phyloP scores from a whole-genome alignment of 2,329 filamentous ascomycete species.

The Herpotrichia juniperi region DNA sequence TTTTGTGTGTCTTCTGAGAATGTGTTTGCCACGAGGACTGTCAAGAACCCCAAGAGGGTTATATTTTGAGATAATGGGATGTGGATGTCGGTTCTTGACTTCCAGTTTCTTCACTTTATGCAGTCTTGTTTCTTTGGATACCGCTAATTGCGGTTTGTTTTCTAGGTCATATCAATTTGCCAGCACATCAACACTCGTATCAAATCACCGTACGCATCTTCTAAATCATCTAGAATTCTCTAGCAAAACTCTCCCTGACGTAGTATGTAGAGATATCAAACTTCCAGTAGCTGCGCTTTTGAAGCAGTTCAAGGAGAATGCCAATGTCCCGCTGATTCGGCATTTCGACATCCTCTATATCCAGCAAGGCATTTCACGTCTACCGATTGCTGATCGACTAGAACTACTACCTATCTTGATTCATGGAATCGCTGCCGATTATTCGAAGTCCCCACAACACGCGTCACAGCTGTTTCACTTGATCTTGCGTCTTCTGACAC shows the following conservation, averaged over 20 bases:
- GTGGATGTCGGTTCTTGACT: too few species aligned
- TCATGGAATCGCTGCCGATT: constrained; percentile 67
- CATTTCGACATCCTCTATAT: constrained; percentile 91
- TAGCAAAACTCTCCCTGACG: constrained; percentile 13
- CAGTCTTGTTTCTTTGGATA: constrained; percentile 8
- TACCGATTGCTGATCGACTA: constrained; percentile 67
- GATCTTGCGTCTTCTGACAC: constrained; percentile 75
- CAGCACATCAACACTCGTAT: constrained; percentile 73
- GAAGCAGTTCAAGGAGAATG: constrained; percentile 84
- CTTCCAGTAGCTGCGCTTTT: constrained; percentile 84
- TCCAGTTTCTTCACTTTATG: neutral
- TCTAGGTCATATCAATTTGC: constrained; percentile 69
- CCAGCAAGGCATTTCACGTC: constrained; percentile 76
- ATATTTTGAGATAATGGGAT: too few species aligned
- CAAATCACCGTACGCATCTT: constrained; percentile 56
- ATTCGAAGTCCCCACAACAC: constrained; percentile 60
- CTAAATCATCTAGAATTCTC: neutral
- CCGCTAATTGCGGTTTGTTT: constrained; percentile 39
- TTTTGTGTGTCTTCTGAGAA: too few species aligned
- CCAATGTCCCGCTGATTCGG: constrained; percentile 72
- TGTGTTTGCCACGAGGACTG: too few species aligned
- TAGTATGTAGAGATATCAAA: constrained; percentile 61
- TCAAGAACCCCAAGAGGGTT: too few species aligned
- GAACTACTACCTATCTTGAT: constrained; percentile 75
- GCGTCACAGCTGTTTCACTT: constrained; percentile 79